Evolutionary conservation across 2,329 filamentous ascomycete genomes (phyloP).

Genomic region (Alternaria conjuncta): DNA sequence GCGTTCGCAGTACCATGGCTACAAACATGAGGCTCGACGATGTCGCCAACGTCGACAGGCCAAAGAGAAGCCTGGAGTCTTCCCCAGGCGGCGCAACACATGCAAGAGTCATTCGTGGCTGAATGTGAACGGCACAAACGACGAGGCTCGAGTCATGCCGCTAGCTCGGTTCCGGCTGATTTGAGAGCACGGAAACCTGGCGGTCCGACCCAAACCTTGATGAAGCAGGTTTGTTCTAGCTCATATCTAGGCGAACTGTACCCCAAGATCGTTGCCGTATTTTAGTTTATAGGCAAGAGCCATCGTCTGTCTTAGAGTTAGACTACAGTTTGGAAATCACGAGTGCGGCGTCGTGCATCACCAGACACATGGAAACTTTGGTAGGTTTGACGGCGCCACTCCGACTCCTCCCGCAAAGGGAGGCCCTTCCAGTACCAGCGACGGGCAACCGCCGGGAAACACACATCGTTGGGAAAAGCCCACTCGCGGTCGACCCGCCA

Average conservation of each 20-base stretch:
- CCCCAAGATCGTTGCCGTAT: neutral
- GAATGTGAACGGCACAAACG: neutral
- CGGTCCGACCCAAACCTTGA: slow-evolving; percentile 7
- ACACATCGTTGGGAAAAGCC: slow-evolving; percentile 5
- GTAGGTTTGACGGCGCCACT: slow-evolving; percentile 7
- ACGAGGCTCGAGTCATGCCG: slow-evolving; percentile 2
- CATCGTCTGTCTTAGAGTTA: neutral
- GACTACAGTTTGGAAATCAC: neutral
- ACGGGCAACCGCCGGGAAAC: slow-evolving; percentile 5
- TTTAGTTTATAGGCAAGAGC: neutral
- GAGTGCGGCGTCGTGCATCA: neutral
- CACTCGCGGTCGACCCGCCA: slow-evolving; percentile 4
- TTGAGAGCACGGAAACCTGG: neutral
- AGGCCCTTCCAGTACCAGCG: slow-evolving; percentile 5
- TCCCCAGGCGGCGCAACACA: neutral
- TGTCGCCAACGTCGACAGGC: neutral
- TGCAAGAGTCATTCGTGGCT: slow-evolving; percentile 1
- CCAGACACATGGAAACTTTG: slow-evolving; percentile 5
- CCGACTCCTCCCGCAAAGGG: slow-evolving; percentile 15
- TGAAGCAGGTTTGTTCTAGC: neutral
- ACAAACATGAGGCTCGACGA: slow-evolving; percentile 2
- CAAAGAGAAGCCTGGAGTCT: neutral
- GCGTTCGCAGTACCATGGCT: neutral
- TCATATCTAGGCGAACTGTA: neutral
- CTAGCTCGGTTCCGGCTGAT: slow-evolving; percentile 3